Conservation (phyloP, 257 asterid genomes). For the Petrea volubilis region DNA sequence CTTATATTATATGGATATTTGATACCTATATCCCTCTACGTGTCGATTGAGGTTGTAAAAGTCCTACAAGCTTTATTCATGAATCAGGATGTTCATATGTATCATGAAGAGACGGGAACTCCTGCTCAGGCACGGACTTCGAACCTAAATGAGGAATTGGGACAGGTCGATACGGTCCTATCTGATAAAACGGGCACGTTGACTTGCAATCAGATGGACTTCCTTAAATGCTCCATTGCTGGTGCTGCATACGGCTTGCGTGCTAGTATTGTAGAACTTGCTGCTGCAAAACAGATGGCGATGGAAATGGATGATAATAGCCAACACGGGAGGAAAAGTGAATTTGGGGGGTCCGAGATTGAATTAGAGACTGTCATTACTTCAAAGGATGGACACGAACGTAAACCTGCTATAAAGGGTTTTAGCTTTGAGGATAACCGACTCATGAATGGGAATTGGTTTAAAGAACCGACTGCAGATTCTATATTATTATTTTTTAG, state of each 20-base stretch:
- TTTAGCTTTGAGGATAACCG: conserved; percentile 90
- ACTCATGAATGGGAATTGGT: conserved; percentile 93
- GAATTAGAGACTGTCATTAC: conserved; percentile 67
- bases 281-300: conserved; percentile 97
- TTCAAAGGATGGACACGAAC: conserved; percentile 46
- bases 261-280: conserved; percentile 93
- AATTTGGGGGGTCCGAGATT: conserved; percentile 59
- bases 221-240: conserved; percentile 95
- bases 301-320: conserved; percentile 74
- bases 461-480: conserved; percentile 67
- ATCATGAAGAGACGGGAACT: conserved; percentile 90
- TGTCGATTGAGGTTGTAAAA: conserved; percentile 94
- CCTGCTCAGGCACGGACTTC: conserved; percentile 98
- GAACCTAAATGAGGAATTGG: conserved; percentile 93
- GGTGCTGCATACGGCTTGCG: conserved; percentile 79
- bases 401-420: conserved; percentile 71
- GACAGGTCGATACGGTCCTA: conserved; percentile 94
- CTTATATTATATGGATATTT: conserved; percentile 88
- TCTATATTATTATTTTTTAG: conserved; percentile 67
- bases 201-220: conserved; percentile 99
- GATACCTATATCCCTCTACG: conserved; percentile 95
- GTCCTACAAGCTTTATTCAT: conserved; percentile 95
- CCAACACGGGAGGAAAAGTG: conserved; percentile 34
- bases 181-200: conserved; percentile 99
- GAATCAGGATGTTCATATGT: conserved; percentile 83